Evolutionary conservation across 495 filamentous ascomycete species (phyloP), one percentile per base, ranked within the genome.

Genomic region (Penicillium odoratum): DNA sequence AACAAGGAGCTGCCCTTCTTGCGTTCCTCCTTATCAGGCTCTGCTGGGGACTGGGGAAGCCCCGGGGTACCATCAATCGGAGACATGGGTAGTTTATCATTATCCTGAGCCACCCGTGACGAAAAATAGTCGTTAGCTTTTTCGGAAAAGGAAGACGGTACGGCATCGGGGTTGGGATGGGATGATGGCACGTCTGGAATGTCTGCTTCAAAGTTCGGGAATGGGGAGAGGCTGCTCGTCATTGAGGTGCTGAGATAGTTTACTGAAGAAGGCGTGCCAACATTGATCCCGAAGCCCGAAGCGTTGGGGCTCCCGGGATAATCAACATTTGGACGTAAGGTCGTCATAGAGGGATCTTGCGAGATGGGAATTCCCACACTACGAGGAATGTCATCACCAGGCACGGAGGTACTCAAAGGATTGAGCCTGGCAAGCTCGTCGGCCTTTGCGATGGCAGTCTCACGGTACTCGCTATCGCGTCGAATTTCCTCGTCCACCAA

Each of bases 401-500:
- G 85, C 18, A 75, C 73, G 0, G 89, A 86, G 3, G 83, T 79
- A 61, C 85, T 83, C 4, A 72, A 51, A 25, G 85, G 79, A 36
- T 80, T 80, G 8, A 78, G 62, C 34, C 75, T 80, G 49, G 77
- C 74, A 30, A 77, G 69, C 60, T 88, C 86, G 51, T 83, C 78
- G 10, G 82, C 83, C 48, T 78, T 78, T 8, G 84, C 77, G 21
- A 89, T 79, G 10, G 94, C 78, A 47, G 81, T 76, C 33, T 83
- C 78, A 31, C 95, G 84, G 68, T 89, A 88, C 8, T 74, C 72
- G 65, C 86, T 84, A 66, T 98, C 94, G 34, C 90, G 85, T 54
- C 81, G 81, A 60, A 95, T 88, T 72, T 97, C 89, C 70, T 96
- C 91, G 57, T 93, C 89, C 44, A 98, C 90, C 43, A 98, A 79